phyloP scores from a whole-genome alignment of 1,284 basidiomycete genomes.

The Athelia sp. region DNA sequence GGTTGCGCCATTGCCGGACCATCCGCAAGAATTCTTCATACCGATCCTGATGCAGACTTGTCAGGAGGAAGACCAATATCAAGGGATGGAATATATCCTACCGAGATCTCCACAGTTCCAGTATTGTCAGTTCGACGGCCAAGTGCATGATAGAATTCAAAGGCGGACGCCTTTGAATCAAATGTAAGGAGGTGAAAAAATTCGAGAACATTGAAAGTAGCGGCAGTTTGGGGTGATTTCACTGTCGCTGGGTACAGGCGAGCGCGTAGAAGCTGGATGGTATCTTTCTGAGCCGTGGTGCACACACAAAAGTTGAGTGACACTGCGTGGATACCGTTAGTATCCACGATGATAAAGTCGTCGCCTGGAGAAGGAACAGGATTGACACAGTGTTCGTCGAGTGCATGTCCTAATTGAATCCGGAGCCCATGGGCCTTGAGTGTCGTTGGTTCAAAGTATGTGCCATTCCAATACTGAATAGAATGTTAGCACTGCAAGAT shows the following conservation, averaged over 20 bases:
- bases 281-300: conserved; percentile 1
- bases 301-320: conserved; percentile 28
- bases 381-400: conserved; percentile 7
- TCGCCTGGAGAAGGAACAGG: conserved; percentile 5
- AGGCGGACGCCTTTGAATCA: conserved; percentile 15
- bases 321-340: conserved; percentile 25
- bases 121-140: conserved; percentile 17
- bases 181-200: conserved; percentile 19
- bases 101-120: conserved; percentile 8
- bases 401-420: conserved; percentile 19
- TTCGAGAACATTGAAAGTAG: conserved; percentile 19
- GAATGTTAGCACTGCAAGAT: background rate
- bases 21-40: conserved; percentile 20
- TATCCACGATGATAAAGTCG: conserved; percentile 23
- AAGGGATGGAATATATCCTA: conserved; percentile 4
- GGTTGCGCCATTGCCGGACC: conserved; percentile 23
- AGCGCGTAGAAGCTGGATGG: conserved; percentile 20
- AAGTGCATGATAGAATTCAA: conserved; percentile 21
- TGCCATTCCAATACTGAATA: conserved; percentile 1
- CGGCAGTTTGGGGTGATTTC: conserved; percentile 18
- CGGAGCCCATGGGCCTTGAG: conserved; percentile 15
- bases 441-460: conserved; percentile 6
- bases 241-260: conserved; percentile 19
- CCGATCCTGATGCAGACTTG: conserved; percentile 17
- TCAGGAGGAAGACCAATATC: background rate